Percentiles rank a stretch among this genome's conserved stretches.
These are phyloP conservation scores for Ceriops decandra DNA, from an alignment of 345 rosid genomes.

Conservation along the genomic window DNA sequence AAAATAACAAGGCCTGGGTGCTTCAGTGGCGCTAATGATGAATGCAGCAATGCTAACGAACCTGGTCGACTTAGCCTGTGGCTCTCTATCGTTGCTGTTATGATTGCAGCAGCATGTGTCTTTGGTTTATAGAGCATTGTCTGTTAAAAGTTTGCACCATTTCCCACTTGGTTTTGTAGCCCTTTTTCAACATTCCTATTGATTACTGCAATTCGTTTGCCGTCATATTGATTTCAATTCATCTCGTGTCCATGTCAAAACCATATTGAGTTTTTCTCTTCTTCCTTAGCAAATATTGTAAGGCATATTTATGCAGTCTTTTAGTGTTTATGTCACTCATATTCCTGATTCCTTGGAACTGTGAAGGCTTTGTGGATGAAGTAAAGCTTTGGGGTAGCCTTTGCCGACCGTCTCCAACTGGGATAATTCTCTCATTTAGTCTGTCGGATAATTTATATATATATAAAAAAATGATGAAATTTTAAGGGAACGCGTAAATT, in stretches of 20 bases:
- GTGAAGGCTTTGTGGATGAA: too few relatives aligned
- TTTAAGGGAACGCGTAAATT: too few relatives aligned
- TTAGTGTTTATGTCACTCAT: too few relatives aligned
- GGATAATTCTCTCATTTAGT: too few relatives aligned
- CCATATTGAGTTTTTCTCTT: too few relatives aligned
- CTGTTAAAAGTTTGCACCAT: neutral
- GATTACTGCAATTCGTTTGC: constrained; percentile 11
- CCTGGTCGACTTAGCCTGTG: constrained; percentile 20
- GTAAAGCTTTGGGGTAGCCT: too few relatives aligned
- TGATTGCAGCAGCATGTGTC: constrained; percentile 29
- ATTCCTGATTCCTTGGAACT: too few relatives aligned
- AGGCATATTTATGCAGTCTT: too few relatives aligned
- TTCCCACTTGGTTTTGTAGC: constrained; percentile 14
- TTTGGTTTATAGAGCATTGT: constrained; percentile 32
- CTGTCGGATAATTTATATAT: too few relatives aligned
- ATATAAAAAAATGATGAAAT: too few relatives aligned
- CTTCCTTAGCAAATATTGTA: too few relatives aligned
- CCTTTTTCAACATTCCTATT: constrained; percentile 3
- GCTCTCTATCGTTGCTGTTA: constrained; percentile 19
- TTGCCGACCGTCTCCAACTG: too few relatives aligned
- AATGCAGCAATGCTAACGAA: constrained; percentile 41
- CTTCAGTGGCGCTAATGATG: constrained; percentile 69
- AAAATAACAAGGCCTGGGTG: constrained; percentile 57
- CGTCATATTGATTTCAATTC: neutral
- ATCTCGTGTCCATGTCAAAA: neutral